phyloP scores from a whole-genome alignment of 2,329 filamentous ascomycete species.

The Harringtonia aguacate region DNA sequence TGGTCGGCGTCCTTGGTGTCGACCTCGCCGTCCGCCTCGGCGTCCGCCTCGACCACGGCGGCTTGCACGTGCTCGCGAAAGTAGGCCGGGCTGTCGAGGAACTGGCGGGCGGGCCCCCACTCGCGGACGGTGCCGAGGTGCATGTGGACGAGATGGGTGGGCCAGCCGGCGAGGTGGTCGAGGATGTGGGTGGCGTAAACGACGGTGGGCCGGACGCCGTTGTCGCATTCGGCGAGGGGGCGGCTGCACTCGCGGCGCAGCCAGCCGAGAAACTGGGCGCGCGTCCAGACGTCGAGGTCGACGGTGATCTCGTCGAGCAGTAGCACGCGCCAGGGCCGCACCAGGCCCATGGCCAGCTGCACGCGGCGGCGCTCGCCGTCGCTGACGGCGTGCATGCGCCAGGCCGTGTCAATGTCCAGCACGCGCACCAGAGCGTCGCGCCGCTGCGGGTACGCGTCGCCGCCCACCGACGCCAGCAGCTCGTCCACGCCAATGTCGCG shows the following conservation, averaged over 20 bases:
- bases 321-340: constrained; percentile 84
- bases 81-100: constrained; percentile 33
- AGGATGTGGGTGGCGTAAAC: constrained; percentile 97
- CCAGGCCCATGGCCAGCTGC: constrained; percentile 89
- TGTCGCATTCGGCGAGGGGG: constrained; percentile 53
- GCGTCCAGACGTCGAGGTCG: constrained; percentile 78
- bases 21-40: constrained; percentile 19
- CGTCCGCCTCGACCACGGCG: neutral
- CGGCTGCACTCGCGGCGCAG: constrained; percentile 77
- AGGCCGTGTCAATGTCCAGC: constrained; percentile 81
- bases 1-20: constrained; percentile 10
- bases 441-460: constrained; percentile 68
- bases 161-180: constrained; percentile 91
- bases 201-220: constrained; percentile 50
- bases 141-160: constrained; percentile 94
- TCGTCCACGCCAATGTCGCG: constrained; percentile 89
- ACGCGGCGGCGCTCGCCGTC: constrained; percentile 88
- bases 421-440: constrained; percentile 80
- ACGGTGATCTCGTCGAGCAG: constrained; percentile 96
- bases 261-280: constrained; percentile 77
- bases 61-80: constrained; percentile 4
- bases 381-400: constrained; percentile 93
- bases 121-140: constrained; percentile 78
- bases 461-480: constrained; percentile 75
- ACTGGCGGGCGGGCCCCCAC: constrained; percentile 64